Evolutionary conservation across 352 stramenopile species (phyloP), one percentile per base, ranked within the genome.

Genomic region (Pythium myriotylum): DNA sequence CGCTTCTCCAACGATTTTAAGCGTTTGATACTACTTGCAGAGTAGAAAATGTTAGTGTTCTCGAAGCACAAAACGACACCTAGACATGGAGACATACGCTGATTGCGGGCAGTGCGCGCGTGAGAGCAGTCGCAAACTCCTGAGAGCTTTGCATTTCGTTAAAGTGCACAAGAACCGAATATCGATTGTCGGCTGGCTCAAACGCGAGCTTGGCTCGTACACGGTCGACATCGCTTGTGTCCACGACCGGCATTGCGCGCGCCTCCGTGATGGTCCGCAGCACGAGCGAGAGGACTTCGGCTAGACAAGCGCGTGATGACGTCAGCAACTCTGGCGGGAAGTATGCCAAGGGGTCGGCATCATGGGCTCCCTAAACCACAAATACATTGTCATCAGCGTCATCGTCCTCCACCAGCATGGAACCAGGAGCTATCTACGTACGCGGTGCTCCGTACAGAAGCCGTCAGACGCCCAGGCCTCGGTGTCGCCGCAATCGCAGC

Each of bases 401-500:
- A 32, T 56, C n/a, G 5, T 35, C 5, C 29, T 35, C 29, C 29
- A 35, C 5, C 29, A 35, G 5, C 29, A 35, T 35, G 29, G 10
- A 10, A 5, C 29, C 29, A 35, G 10, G 29, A 10, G 29, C 5
- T 35, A 35, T 35, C 41, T n/a, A n/a, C 63, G 50, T 59, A 65
- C 64, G 48, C 97, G 97, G 74, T 99, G 97, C 50, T 86, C 75
- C 8, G 73, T 83, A 71, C 97, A 99, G 72, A 99, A 99, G 12
- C 96, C 96, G 14, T 90, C 81, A 0, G 84, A 77, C 19, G 97
- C 90, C 97, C 96, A 99, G 0, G 97, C 97, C 71, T 98, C 96
- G 3, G 90, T 88, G 81, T 99, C 96, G 55, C 96, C 96, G 67
- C 97, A 99, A 76, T 99, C 96, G 67, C 97, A 99, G 79, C 97